phyloP scores from a whole-genome alignment of 225 moss, liverwort and hornwort species.

The Sphagnum tenellum region DNA sequence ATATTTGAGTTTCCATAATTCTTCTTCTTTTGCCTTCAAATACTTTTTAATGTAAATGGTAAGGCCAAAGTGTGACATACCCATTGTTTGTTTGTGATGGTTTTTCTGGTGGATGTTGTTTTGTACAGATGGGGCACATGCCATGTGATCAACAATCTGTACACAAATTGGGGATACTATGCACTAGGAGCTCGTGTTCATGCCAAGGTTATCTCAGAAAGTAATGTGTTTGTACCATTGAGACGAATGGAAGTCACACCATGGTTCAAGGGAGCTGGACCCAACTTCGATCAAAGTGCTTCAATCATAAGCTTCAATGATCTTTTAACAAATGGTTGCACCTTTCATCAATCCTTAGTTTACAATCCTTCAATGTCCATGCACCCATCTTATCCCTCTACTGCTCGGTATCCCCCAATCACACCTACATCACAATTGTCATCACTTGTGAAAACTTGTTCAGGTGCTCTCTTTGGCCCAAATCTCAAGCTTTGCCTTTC shows the following conservation, averaged over 20 bases:
- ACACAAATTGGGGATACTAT: constrained; percentile 93
- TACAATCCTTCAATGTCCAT: background rate
- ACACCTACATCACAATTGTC: constrained; percentile 11
- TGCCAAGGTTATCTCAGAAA: constrained; percentile 66
- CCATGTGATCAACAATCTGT: constrained; percentile 79
- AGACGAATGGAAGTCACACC: constrained; percentile 63
- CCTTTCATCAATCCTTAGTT: constrained; percentile 59
- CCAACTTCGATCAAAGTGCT: constrained; percentile 59
- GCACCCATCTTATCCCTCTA: constrained; percentile 10
- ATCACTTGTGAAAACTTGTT: constrained; percentile 21
- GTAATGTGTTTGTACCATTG: constrained; percentile 53
- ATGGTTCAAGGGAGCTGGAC: constrained; percentile 64
- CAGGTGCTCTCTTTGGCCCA: constrained; percentile 32
- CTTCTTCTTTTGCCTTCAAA: background rate
- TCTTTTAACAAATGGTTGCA: constrained; percentile 59
- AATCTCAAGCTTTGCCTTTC: constrained; percentile 23
- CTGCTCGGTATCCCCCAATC: constrained; percentile 15
- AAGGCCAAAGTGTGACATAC: too few species aligned
- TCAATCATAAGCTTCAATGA: constrained; percentile 55
- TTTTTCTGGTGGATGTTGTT: too few species aligned
- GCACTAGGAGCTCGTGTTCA: constrained; percentile 69
- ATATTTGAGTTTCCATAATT: background rate
- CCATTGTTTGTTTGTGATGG: too few species aligned
- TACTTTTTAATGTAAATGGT: background rate
- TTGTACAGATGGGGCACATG: constrained; percentile 73